phyloP scores from a whole-genome alignment of 495 filamentous ascomycete species.

The Talaromyces ruber region DNA sequence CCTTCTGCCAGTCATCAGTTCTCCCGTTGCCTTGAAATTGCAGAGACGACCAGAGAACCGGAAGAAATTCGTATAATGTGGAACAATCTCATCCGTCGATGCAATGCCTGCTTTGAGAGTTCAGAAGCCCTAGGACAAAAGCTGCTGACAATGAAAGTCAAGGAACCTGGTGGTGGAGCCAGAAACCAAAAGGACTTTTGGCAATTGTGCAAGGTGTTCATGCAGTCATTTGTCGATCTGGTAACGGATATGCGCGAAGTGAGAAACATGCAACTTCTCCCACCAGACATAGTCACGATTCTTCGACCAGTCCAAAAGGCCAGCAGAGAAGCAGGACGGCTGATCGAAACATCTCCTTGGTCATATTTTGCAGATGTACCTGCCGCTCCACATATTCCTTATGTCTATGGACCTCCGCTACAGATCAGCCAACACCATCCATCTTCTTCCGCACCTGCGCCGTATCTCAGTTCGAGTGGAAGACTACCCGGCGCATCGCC shows the following conservation, averaged over 20 bases:
- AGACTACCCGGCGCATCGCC: conserved; percentile 22
- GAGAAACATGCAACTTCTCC: conserved; percentile 53
- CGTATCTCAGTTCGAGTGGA: not conserved
- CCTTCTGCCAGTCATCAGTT: conserved; percentile 60
- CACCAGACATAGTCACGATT: conserved; percentile 56
- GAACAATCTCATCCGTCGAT: conserved; percentile 60
- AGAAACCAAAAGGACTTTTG: conserved; percentile 74
- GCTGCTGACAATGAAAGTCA: conserved; percentile 72
- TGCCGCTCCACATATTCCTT: conserved; percentile 14
- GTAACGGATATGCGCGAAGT: conserved; percentile 63
- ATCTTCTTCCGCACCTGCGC: conserved; percentile 19
- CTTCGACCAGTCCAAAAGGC: conserved; percentile 69
- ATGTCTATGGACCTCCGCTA: conserved; percentile 32
- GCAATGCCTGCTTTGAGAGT: conserved; percentile 51
- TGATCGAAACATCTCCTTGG: conserved; percentile 76
- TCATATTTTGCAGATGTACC: conserved; percentile 40
- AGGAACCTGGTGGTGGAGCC: conserved; percentile 60
- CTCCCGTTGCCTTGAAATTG: conserved; percentile 34
- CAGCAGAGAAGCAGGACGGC: conserved; percentile 63
- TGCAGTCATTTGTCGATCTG: conserved; percentile 67
- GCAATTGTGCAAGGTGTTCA: conserved; percentile 69
- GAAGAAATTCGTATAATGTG: conserved; percentile 54
- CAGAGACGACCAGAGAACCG: conserved; percentile 32
- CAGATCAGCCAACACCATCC: conserved; percentile 27
- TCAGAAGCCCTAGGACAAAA: conserved; percentile 60